phyloP scores from a whole-genome alignment of 257 asterid genomes.

The Nicotiana knightiana region DNA sequence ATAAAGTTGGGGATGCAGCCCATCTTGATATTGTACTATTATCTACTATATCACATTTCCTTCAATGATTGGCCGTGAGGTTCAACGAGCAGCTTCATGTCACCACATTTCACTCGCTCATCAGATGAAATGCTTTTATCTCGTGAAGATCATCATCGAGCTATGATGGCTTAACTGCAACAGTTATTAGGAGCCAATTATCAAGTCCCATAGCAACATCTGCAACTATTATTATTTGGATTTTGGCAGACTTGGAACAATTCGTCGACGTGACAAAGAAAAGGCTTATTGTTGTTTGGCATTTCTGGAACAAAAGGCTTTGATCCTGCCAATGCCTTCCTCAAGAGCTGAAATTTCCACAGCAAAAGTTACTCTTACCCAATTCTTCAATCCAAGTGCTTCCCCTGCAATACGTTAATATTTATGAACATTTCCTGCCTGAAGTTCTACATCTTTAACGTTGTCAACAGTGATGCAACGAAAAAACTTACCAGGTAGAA shows the following conservation, averaged over 20 bases:
- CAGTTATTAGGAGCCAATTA: neutral
- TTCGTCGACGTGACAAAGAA: neutral
- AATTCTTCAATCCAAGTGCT: slow-evolving; percentile 50
- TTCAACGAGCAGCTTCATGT: neutral
- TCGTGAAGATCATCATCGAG: neutral
- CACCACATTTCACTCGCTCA: neutral
- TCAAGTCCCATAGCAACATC: neutral
- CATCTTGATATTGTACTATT: neutral
- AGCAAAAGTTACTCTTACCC: slow-evolving; percentile 57
- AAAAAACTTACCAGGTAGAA: slow-evolving; percentile 48
- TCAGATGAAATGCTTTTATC: neutral
- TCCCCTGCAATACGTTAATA: slow-evolving; percentile 32
- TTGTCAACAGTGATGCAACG: neutral
- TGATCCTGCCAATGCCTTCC: slow-evolving; percentile 60
- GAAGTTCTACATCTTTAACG: neutral
- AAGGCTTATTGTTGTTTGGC: slow-evolving; percentile 21
- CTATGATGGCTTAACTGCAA: neutral
- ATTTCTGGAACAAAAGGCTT: slow-evolving; percentile 51
- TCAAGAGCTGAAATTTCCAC: slow-evolving; percentile 40
- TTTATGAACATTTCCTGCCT: neutral
- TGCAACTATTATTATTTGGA: neutral
- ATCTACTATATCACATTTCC: neutral
- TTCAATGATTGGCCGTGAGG: neutral
- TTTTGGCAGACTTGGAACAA: neutral
- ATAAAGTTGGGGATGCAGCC: neutral